Conservation (phyloP, 768 basidiomycete species). For the Lenzites betulinus region DNA sequence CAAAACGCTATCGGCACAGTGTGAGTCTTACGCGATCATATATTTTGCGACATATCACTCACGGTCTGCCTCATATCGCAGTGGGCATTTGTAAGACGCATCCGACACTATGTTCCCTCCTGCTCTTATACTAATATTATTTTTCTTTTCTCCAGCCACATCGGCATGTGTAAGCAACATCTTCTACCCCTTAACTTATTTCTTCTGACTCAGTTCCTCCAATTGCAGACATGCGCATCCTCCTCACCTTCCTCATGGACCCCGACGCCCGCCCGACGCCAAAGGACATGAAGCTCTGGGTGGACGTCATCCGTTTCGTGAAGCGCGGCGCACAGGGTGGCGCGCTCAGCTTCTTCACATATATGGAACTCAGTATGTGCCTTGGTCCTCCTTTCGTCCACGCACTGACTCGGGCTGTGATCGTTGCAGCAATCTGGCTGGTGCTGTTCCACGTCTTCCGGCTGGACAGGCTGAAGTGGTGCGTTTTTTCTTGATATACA, state of each 20-base stretch:
- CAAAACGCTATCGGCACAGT: conserved; percentile 48
- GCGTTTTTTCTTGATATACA: conserved; percentile 11
- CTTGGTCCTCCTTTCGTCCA: not conserved
- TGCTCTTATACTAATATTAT: not conserved
- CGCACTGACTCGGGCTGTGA: not conserved
- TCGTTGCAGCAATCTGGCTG: conserved; percentile 41
- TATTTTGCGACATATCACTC: not conserved
- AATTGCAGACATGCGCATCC: conserved; percentile 47
- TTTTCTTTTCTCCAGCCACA: conserved; percentile 47
- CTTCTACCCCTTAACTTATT: not conserved
- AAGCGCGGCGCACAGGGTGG: conserved; percentile 50
- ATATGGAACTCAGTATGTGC: conserved; percentile 53
- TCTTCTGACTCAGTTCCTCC: not conserved
- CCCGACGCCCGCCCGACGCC: conserved; percentile 43
- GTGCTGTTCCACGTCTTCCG: conserved; percentile 48
- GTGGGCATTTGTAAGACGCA: conserved; percentile 44
- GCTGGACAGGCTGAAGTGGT: conserved; percentile 47
- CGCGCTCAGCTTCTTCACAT: conserved; percentile 57
- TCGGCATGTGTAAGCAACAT: conserved; percentile 48
- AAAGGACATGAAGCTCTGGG: conserved; percentile 59
- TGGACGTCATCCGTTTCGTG: conserved; percentile 52
- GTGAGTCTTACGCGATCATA: conserved; percentile 19
- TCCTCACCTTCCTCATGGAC: conserved; percentile 51
- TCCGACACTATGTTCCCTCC: not conserved
- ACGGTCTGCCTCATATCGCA: conserved; percentile 18